Evolutionary conservation across 2,329 filamentous ascomycete species (phyloP).

Genomic region (Aspergillus flavus): DNA sequence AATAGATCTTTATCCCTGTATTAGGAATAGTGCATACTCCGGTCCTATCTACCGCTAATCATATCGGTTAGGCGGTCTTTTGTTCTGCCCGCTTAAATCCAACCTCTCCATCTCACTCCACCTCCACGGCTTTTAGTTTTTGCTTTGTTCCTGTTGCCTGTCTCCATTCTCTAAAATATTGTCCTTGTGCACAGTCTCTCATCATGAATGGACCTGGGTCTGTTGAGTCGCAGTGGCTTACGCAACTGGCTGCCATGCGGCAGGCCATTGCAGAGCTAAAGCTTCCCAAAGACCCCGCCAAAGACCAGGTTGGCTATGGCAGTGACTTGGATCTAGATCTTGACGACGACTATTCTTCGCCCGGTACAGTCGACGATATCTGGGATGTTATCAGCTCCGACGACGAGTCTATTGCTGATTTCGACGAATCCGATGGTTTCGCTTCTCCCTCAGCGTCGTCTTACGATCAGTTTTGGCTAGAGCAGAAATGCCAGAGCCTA

Average conservation of each 20-base stretch:
- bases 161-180: background rate
- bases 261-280: constrained; percentile 76
- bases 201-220: constrained; percentile 21
- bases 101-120: constrained; percentile 11
- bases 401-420: constrained; percentile 67
- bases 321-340: constrained; percentile 59
- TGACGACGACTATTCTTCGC: constrained; percentile 64
- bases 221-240: constrained; percentile 71
- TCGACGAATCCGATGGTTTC: constrained; percentile 56
- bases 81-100: background rate
- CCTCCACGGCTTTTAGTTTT: background rate
- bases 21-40: background rate
- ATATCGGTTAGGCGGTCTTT: background rate
- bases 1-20: background rate
- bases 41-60: background rate
- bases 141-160: background rate
- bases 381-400: constrained; percentile 88
- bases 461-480: constrained; percentile 72
- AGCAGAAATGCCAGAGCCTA: constrained; percentile 67
- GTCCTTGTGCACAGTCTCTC: background rate
- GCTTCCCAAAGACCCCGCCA: constrained; percentile 53
- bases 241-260: constrained; percentile 83
- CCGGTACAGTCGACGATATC: constrained; percentile 73
- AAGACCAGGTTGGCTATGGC: constrained; percentile 50
- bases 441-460: constrained; percentile 29